Base-by-base conservation (phyloP, 2,329 filamentous ascomycete species). In the Hypocrella siamensis region DNA sequence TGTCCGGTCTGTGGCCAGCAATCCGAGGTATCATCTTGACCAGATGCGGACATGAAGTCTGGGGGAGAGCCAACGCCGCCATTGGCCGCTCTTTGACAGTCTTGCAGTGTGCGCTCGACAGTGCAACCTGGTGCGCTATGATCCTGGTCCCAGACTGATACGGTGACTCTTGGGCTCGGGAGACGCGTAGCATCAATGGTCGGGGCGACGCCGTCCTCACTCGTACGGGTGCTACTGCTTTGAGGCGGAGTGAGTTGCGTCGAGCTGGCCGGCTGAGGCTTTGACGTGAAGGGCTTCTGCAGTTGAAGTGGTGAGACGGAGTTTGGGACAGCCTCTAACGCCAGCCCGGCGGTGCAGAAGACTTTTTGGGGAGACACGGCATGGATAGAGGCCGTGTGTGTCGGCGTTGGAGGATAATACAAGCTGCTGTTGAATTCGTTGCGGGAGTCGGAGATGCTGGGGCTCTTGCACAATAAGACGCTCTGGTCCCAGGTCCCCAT, bases 81-180 rank as follows among this genome's bases (percentile, higher is more conserved):
- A 14, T 26, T 10, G 25, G 7, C 9, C n/a, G n/a, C n/a, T 26
- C 25, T 7, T 11, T 29, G 31, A 35, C 33, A 17, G 30, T 58
- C 52, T 31, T 52, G 48, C 21, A 65, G 56, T 6, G 49, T 44
- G 11, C 56, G 55, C 36, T 63, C 60, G 22, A 58, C 39, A 6
- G 55, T 48, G 31, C 57, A 57, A 10, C 56, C 42, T 1, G 51
- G 48, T 16, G 43, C 46, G 22, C 45, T 46, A 26, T 49, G 55
- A 33, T 57, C 64, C 37, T 55, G 58, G 28, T 60, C 65, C 63
- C 65, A 73, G 38, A 67, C 52, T 2, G 69, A 73, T 30, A 73
- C 64, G 5, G 61, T 70, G 15, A 74, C 64, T 18, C 60, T 59
- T 6, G 69, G 68, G 42, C 69, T 72, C 36, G 58, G 60, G 15